Conservation (phyloP, 352 stramenopile genomes). For the Globisporangium nagaii region DNA sequence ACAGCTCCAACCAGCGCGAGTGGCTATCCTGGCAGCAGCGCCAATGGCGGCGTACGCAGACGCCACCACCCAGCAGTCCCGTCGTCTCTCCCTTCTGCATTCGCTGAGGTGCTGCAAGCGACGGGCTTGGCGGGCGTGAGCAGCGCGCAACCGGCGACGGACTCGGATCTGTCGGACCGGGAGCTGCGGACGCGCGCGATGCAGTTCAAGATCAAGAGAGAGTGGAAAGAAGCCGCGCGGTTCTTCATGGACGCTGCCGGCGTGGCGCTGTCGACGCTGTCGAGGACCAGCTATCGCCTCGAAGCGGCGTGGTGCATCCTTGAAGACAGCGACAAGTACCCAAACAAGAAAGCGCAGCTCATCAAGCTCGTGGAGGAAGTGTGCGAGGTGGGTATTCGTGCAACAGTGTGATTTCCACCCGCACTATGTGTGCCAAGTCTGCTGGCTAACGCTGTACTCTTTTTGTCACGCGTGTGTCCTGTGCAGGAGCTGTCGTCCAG, state of each 20-base stretch:
- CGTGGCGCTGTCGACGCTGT: conserved; percentile 27
- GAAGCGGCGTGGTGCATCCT: conserved; percentile 65
- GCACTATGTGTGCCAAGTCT: no score
- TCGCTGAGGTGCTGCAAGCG: conserved; percentile 10
- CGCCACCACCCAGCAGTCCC: background rate
- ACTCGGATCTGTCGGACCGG: conserved; percentile 30
- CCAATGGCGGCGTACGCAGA: background rate
- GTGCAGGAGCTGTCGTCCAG: conserved; percentile 44
- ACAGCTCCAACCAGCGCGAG: background rate
- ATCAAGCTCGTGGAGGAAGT: conserved; percentile 36
- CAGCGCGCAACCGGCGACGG: conserved; percentile 8
- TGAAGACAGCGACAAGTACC: conserved; percentile 39
- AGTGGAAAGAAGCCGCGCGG: conserved; percentile 52
- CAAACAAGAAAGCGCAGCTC: conserved; percentile 30
- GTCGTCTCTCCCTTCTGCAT: background rate
- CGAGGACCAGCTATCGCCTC: conserved; percentile 46
- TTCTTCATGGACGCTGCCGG: conserved; percentile 50
- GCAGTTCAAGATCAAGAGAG: conserved; percentile 63
- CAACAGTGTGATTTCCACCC: no score
- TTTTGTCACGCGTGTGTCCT: background rate
- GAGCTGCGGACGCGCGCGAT: conserved; percentile 53
- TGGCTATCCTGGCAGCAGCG: background rate
- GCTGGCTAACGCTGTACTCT: background rate
- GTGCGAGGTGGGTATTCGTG: conserved; percentile 47
- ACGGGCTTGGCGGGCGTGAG: background rate